Evolutionary conservation across 805 yeast species (phyloP).

Genomic region (Starmerella potacharoeniae): DNA sequence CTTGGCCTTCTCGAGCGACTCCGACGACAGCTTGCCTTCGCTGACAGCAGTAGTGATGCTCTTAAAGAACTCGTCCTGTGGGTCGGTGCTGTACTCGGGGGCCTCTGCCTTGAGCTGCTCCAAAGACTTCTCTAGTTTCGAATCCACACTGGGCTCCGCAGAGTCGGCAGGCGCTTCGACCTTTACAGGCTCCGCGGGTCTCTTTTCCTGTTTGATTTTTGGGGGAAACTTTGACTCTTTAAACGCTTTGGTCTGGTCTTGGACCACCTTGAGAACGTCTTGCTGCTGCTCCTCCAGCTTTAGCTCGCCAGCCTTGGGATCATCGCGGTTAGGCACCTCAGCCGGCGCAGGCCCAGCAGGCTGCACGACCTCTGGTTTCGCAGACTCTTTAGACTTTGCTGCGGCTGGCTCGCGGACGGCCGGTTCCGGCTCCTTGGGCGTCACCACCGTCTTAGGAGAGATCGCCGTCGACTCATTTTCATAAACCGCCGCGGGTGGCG

Average conservation of each 20-base stretch:
- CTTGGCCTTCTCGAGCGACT: neutral
- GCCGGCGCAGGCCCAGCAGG: too few species aligned
- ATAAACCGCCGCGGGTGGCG: too few species aligned
- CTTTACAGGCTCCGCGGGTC: neutral
- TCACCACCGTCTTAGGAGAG: neutral
- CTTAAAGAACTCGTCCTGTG: constrained; percentile 5
- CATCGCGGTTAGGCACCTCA: neutral
- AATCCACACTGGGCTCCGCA: too few species aligned
- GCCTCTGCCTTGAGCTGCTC: neutral
- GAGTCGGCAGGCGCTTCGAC: neutral
- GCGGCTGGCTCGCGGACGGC: too few species aligned
- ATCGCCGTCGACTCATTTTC: neutral
- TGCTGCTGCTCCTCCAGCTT: neutral
- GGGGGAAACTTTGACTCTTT: neutral
- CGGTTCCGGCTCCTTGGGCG: neutral
- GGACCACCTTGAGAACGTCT: neutral
- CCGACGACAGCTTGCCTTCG: neutral
- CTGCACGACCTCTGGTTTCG: too few species aligned
- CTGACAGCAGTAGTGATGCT: neutral
- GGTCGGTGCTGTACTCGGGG: neutral
- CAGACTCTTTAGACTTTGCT: too few species aligned
- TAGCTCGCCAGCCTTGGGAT: neutral
- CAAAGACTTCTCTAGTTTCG: too few species aligned
- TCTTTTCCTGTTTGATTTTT: neutral
- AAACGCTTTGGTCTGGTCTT: neutral